Evolutionary conservation across 805 yeast genomes (phyloP).

Genomic region (Kluyveromyces siamensis): DNA sequence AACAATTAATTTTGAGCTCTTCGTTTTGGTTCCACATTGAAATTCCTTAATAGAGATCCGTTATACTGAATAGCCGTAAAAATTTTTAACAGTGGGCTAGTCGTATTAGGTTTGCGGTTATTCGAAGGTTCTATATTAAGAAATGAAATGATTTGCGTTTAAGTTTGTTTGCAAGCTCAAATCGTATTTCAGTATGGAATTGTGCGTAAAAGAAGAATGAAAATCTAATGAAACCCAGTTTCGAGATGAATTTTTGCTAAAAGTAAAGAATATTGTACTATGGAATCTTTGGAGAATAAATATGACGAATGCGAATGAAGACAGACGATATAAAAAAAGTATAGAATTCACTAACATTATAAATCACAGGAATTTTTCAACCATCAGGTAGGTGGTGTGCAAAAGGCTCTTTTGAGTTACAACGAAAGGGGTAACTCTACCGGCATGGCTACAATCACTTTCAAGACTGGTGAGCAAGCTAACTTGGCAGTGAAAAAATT

Average conservation of each 20-base stretch:
- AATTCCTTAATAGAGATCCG: neutral
- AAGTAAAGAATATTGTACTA: neutral
- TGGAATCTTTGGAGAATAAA: slow-evolving; percentile 1
- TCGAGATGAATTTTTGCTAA: neutral
- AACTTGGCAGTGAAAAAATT: slow-evolving; percentile 69
- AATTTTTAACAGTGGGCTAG: neutral
- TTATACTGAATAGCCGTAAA: neutral
- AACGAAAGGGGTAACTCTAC: slow-evolving; percentile 83
- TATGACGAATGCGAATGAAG: slow-evolving; percentile 6
- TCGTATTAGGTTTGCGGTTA: neutral
- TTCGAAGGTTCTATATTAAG: neutral
- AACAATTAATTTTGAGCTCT: slow-evolving; percentile 27
- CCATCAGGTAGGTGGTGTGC: slow-evolving; percentile 79
- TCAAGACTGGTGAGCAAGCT: slow-evolving; percentile 63
- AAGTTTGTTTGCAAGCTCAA: no score
- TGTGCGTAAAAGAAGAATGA: neutral
- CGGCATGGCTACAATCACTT: slow-evolving; percentile 84
- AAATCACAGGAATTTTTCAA: slow-evolving; percentile 72
- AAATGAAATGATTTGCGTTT: neutral
- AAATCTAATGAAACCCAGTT: neutral
- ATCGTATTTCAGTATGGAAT: neutral
- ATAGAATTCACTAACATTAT: slow-evolving; percentile 4
- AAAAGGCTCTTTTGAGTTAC: slow-evolving; percentile 61
- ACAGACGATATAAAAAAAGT: slow-evolving; percentile 8
- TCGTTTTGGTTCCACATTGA: neutral